Percentiles rank a stretch among this genome's conserved stretches.
Conservation (phyloP, 2,329 filamentous ascomycete genomes). For the Lachnellula subtilissima region DNA sequence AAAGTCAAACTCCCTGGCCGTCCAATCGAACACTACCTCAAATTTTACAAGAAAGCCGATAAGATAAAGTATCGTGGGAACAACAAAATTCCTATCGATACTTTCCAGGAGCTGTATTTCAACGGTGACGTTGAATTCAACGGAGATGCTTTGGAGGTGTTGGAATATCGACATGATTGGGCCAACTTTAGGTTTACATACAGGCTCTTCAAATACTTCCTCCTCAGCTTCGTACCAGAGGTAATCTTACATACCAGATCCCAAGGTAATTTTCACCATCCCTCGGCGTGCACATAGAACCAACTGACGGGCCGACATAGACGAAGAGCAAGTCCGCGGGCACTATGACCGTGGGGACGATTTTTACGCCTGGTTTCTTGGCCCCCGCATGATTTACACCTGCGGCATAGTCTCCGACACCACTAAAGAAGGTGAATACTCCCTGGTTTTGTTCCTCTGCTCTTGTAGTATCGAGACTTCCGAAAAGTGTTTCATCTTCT, state of each 20-base stretch:
- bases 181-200: conserved; percentile 88
- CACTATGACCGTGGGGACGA: conserved; percentile 98
- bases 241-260: conserved; percentile 88
- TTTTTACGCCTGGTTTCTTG: conserved; percentile 98
- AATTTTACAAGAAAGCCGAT: conserved; percentile 63
- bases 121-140: conserved; percentile 93
- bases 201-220: conserved; percentile 79
- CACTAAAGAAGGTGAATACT: conserved; percentile 52
- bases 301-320: conserved; percentile 42
- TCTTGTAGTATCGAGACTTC: too few species aligned
- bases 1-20: conserved; percentile 83
- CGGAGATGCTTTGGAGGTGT: conserved; percentile 78
- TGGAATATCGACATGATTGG: conserved; percentile 98
- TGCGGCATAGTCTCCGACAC: conserved; percentile 88
- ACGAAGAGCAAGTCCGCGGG: conserved; percentile 95
- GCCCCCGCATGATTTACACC: conserved; percentile 98
- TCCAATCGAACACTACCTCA: conserved; percentile 85
- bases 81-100: conserved; percentile 83
- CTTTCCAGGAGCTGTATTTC: conserved; percentile 98
- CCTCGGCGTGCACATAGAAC: background rate
- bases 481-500: too few species aligned
- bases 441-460: too few species aligned
- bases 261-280: conserved; percentile 54
- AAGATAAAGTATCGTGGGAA: conserved; percentile 66
- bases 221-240: conserved; percentile 83